These are phyloP conservation scores for Aspergillus cavernicola DNA, from an alignment of 495 filamentous ascomycete genomes.

Conservation along the genomic window DNA sequence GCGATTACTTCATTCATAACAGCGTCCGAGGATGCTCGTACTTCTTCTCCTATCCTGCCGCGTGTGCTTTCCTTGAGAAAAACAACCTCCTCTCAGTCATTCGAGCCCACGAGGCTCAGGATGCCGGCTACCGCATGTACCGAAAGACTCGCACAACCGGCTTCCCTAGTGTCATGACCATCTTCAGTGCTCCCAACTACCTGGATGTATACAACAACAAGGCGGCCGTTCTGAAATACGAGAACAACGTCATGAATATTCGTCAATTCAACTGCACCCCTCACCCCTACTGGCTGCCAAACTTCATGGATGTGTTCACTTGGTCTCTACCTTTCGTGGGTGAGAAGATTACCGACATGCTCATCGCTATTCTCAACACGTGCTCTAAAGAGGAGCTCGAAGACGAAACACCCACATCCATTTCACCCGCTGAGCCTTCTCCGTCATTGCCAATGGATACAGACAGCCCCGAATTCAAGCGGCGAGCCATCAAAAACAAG, in stretches of 20 bases:
- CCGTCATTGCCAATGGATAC: conserved; percentile 68
- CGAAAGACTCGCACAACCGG: conserved; percentile 96
- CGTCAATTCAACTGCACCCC: conserved; percentile 99
- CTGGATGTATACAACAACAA: conserved; percentile 99
- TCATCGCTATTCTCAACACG: conserved; percentile 96
- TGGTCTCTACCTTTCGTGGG: conserved; percentile 99
- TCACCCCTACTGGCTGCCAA: conserved; percentile 98
- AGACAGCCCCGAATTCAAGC: conserved; percentile 86
- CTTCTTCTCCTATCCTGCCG: conserved; percentile 99
- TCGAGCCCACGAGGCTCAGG: conserved; percentile 97
- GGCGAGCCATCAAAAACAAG: conserved; percentile 98
- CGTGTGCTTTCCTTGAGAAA: conserved; percentile 96
- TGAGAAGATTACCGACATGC: conserved; percentile 99
- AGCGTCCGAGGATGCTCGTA: conserved; percentile 98
- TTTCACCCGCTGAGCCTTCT: conserved; percentile 61
- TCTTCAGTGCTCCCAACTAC: conserved; percentile 98
- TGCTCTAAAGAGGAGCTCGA: conserved; percentile 96
- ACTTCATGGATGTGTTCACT: conserved; percentile 99
- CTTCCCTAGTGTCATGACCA: conserved; percentile 99
- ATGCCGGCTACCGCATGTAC: conserved; percentile 99
- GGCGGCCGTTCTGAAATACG: conserved; percentile 95
- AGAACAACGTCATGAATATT: conserved; percentile 99
- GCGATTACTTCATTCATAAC: conserved; percentile 96
- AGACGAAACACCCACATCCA: conserved; percentile 68
- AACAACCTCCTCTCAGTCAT: conserved; percentile 98